A percentile compares a stretch with the other conserved stretches of the same genome.
These are phyloP conservation scores for Alternaria longipes DNA, from an alignment of 2,329 filamentous ascomycete species.

Conservation along the genomic window DNA sequence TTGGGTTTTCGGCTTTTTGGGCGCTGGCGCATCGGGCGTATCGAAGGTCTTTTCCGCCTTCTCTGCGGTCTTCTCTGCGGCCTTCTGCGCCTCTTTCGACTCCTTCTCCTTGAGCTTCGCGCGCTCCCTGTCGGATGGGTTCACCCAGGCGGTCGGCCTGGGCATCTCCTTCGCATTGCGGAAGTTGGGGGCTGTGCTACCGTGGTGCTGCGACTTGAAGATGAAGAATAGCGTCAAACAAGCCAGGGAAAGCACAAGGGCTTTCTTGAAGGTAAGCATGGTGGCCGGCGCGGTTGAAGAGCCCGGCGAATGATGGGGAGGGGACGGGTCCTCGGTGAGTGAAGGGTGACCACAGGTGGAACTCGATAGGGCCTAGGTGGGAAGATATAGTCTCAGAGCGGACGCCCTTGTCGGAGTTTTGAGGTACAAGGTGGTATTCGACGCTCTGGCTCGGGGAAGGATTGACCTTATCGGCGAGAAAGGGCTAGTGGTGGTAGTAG, in stretches of 20 bases:
- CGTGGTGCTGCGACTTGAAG: conserved; percentile 67
- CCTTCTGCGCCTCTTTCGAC: conserved; percentile 21
- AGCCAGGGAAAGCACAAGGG: conserved; percentile 74
- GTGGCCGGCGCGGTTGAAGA: conserved; percentile 32
- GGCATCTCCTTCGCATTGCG: conserved; percentile 49
- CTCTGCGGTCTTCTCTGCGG: conserved; percentile 13
- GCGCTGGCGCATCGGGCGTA: conserved; percentile 36
- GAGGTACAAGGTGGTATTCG: conserved; percentile 8
- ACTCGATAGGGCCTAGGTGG: conserved; percentile 9
- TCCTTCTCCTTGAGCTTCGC: conserved; percentile 19
- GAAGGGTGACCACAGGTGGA: conserved; percentile 5
- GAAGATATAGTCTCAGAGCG: conserved; percentile 13
- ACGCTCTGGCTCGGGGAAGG: conserved; percentile 10
- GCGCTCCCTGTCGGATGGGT: conserved; percentile 30
- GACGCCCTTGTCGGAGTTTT: conserved; percentile 16
- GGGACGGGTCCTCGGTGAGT: background rate
- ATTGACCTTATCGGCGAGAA: conserved; percentile 6
- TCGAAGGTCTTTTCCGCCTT: conserved; percentile 42
- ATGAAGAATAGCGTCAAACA: conserved; percentile 75
- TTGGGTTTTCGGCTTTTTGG: conserved; percentile 62
- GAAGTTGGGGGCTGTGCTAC: conserved; percentile 40
- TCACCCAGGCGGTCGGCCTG: conserved; percentile 46
- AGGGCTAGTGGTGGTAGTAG: conserved; percentile 6
- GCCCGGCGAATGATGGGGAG: conserved; percentile 2
- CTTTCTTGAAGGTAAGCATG: conserved; percentile 84